A percentile compares a stretch with the other conserved stretches of the same genome.
Conservation (phyloP, 371 early-diverging fungal species). For the Mortierella polycephala region DNA sequence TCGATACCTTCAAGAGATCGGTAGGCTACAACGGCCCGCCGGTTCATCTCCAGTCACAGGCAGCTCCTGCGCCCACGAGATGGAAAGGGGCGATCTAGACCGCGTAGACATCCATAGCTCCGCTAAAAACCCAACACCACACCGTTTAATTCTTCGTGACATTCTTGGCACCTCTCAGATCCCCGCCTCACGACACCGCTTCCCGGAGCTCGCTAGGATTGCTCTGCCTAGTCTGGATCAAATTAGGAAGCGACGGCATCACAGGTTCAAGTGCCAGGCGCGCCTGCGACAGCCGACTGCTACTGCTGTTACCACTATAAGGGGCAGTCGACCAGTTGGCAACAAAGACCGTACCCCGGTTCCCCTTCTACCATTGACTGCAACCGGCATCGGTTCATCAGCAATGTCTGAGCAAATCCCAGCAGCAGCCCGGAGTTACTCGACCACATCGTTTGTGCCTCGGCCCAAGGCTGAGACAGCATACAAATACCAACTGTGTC, state of each 20-base stretch:
- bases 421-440: conserved; percentile 27
- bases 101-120: conserved; percentile 25
- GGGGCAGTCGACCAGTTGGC: no score
- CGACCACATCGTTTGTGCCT: conserved; percentile 31
- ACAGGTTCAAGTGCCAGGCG: conserved; percentile 37
- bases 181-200: neutral
- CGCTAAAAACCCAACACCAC: conserved; percentile 2
- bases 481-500: conserved; percentile 40
- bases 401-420: conserved; percentile 13
- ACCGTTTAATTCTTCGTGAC: conserved; percentile 14
- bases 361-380: no score
- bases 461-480: conserved; percentile 28
- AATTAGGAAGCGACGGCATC: conserved; percentile 38
- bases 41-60: neutral
- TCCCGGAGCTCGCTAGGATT: conserved; percentile 24
- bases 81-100: conserved; percentile 12
- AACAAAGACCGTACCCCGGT: no score
- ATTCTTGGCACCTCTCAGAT: conserved; percentile 5
- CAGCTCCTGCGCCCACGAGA: neutral
- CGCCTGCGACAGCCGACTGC: conserved; percentile 39
- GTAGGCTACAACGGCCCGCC: conserved; percentile 13
- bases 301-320: neutral
- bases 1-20: conserved; percentile 35
- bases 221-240: conserved; percentile 28
- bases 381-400: neutral